Base-by-base conservation (phyloP, 192 early-diverging fungal genomes). In the Entomortierella parvispora region DNA sequence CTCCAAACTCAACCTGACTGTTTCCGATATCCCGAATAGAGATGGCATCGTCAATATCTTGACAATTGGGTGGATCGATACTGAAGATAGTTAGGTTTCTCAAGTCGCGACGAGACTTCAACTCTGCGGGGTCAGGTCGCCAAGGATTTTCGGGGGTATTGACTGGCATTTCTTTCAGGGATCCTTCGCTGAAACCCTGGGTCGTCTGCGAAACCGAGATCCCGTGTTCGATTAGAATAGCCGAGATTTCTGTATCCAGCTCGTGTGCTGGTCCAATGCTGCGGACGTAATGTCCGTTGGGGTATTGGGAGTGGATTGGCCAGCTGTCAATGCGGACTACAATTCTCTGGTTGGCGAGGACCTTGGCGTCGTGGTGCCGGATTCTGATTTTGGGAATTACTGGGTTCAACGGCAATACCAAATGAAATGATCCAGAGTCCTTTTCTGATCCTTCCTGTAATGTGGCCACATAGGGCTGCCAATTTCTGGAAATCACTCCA, bases 1-100 rank as follows among this genome's bases (percentile, higher is more conserved):
- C 88, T 8, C 91, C 92, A 26, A 93, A 82, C 63, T 92, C 91
- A 33, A 86, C 71, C 3, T 83, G 77, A 1, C 82, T 85, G 51
- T 79, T 63, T 4, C 62, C 68, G 1, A 86, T 57, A 43, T 84
- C 81, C 29, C 80, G 75, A 62, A 92, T 79, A 15, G 92, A 93
- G 28, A 93, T 76, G 11, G 91, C 91, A 52, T 93, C 92, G 77
- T 93, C 92, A 56, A 93, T 93, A 76, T 93, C 92, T 75, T 91
- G 87, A 71, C 91, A 90, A 62, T 90, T 90, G 15, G 81, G 84
- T 5, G 92, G 92, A 65, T 93, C 92, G 59, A 93, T 92, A 61
- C 92, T 93, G 62, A 85, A 86, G 1, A 88, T 46, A 28, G 80
- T 83, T 31, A 78, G 65, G 10, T 62, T 61, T 34, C 71, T 62